Evolutionary conservation across 768 basidiomycete genomes (phyloP).

Genomic region (Coprinellus micaceus): DNA sequence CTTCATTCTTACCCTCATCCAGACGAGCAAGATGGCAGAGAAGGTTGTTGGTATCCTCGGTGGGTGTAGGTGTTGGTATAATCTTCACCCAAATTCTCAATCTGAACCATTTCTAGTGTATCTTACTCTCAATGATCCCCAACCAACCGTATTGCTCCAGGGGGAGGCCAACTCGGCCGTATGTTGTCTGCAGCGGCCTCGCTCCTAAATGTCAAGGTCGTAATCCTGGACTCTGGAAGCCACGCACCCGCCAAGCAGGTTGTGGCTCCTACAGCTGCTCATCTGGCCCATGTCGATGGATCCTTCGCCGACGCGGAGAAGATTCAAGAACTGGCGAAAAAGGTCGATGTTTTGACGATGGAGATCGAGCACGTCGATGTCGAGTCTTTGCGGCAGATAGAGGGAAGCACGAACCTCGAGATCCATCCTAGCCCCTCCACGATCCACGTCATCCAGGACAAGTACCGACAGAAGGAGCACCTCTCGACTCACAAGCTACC

Average conservation of each 20-base stretch:
- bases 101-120: too few relatives aligned
- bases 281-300: conserved; percentile 74
- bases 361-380: conserved; percentile 97
- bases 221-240: conserved; percentile 83
- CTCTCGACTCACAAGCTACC: conserved; percentile 60
- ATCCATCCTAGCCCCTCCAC: conserved; percentile 81
- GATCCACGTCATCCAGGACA: conserved; percentile 84
- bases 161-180: conserved; percentile 95
- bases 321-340: conserved; percentile 73
- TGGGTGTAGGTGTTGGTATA: conserved; percentile 36
- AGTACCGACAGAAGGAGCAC: conserved; percentile 73
- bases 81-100: too few relatives aligned
- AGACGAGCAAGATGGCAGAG: conserved; percentile 32
- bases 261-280: conserved; percentile 47
- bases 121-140: too few relatives aligned
- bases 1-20: neutral
- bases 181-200: conserved; percentile 94
- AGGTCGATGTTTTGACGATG: conserved; percentile 86
- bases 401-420: conserved; percentile 31
- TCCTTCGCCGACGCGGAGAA: conserved; percentile 78
- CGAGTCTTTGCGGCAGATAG: conserved; percentile 61
- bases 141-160: conserved; percentile 37
- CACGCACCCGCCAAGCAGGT: conserved; percentile 88
- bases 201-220: conserved; percentile 74
- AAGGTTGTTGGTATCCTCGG: conserved; percentile 51